Evolutionary conservation across 2,329 filamentous ascomycete species (phyloP), one percentile per base, ranked within the genome.

Genomic region (Ophiostoma triangulosporum): DNA sequence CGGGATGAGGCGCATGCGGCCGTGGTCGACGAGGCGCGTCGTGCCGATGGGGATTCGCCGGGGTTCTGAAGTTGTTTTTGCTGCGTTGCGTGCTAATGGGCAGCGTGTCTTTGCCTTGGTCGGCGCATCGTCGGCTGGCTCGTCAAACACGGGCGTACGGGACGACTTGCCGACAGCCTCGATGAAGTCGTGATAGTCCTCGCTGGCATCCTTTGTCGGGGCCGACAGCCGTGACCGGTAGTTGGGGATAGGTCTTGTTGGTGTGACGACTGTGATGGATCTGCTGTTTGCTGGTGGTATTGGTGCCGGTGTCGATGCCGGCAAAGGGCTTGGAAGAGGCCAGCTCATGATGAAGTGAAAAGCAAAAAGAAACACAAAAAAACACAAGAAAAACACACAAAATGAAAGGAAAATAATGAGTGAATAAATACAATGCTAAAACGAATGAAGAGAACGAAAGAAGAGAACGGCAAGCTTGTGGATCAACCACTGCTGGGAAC

Each of bases 141-240:
- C 26, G 17, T 26, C 35, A 24, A 49, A 53, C 7, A 40, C 45
- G 3, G 51, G 36, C 22, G 45, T 40, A 20, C 43, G 33, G 4
- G 45, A n/a, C 32, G 54, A 49, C 22, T 51, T 54, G 14, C 35
- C 49, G 3, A 54, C 52, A 3, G 49, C 36, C 38, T 38, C 55
- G 33, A 56, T 62, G 55, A 36, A 61, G 22, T 52, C 12, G 50
- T 55, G 54, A 36, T 57, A 56, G 40, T 58, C 56, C 4, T 56
- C 48, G 31, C 31, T 50, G 29, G 48, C 54, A 12, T 55, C 36
- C n/a, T 49, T 49, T 6, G 38, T 35, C n/a, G 50, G 46, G 3
- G 20, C 38, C 3, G 52, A 36, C 12, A 46, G 26, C 17, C 24
- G 20, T 27, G 20, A 14, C 17, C 38, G 6, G 46, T 31, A 36